Conservation (phyloP, 2,329 filamentous ascomycete species). For the Pseudogymnoascus sp. region DNA sequence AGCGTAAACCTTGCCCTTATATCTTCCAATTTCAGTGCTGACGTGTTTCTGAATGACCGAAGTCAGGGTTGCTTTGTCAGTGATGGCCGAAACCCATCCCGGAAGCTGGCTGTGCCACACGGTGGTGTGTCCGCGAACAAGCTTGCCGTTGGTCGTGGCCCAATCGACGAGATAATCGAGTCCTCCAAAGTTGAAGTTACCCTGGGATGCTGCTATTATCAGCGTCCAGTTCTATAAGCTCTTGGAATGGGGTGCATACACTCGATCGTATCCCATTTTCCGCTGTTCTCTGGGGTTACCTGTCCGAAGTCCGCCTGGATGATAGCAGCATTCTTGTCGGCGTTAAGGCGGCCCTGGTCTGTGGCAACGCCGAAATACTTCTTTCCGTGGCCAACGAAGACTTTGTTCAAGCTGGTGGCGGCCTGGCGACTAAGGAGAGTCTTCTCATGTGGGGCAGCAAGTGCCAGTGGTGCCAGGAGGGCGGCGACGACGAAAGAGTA, state of each 20-base stretch:
- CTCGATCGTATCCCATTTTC: constrained; percentile 59
- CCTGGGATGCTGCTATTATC: constrained; percentile 27
- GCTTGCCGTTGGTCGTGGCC: constrained; percentile 47
- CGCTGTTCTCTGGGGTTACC: constrained; percentile 60
- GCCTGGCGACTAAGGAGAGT: neutral
- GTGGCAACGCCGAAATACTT: constrained; percentile 54
- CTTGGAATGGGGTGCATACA: constrained; percentile 15
- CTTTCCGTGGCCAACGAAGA: constrained; percentile 56
- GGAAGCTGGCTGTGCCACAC: constrained; percentile 56
- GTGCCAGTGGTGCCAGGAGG: neutral
- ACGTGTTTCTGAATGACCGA: constrained; percentile 53
- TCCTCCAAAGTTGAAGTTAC: constrained; percentile 46
- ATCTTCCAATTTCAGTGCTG: constrained; percentile 47
- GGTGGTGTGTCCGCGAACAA: constrained; percentile 58
- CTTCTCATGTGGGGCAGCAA: neutral
- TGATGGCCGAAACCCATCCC: constrained; percentile 50
- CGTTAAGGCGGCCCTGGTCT: constrained; percentile 45
- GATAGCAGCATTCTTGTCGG: constrained; percentile 44
- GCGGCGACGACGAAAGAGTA: neutral
- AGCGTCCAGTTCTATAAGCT: neutral
- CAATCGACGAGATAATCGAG: constrained; percentile 54
- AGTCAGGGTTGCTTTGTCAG: constrained; percentile 43
- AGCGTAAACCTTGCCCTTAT: constrained; percentile 54
- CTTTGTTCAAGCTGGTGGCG: constrained; percentile 42
- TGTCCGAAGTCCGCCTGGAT: constrained; percentile 56